phyloP scores from a whole-genome alignment of 345 rosid species.

The Brassica nigra region DNA sequence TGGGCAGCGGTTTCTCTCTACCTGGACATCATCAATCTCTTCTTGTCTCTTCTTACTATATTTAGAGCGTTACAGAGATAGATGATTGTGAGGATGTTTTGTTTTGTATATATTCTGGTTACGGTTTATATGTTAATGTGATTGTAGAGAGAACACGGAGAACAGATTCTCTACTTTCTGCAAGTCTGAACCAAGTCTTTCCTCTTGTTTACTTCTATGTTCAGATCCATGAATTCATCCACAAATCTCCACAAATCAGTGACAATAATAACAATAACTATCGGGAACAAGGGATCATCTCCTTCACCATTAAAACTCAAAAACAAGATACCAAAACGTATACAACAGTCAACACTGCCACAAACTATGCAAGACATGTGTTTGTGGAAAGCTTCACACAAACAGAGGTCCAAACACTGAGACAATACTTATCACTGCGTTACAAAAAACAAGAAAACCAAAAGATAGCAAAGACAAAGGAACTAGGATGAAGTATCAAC shows the following conservation, averaged over 20 bases:
- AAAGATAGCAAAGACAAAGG: slow-evolving; percentile 23
- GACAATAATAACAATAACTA: slow-evolving; percentile 42
- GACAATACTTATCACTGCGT: slow-evolving; percentile 8
- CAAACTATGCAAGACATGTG: slow-evolving; percentile 20
- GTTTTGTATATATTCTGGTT: neutral
- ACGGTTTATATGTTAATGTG: slow-evolving; percentile 18
- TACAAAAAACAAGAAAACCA: slow-evolving; percentile 10
- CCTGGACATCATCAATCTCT: slow-evolving; percentile 73
- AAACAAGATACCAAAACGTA: slow-evolving; percentile 22
- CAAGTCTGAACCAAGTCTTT: neutral
- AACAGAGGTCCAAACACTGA: slow-evolving; percentile 7
- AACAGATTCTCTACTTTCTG: neutral
- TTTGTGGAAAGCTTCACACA: slow-evolving; percentile 18
- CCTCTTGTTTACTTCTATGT: slow-evolving; percentile 31
- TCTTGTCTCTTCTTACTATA: slow-evolving; percentile 60
- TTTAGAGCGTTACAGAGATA: slow-evolving; percentile 64
- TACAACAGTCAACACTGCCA: slow-evolving; percentile 30
- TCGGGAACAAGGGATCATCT: slow-evolving; percentile 25
- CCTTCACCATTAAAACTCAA: slow-evolving; percentile 25
- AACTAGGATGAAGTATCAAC: slow-evolving; percentile 28
- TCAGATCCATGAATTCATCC: slow-evolving; percentile 52
- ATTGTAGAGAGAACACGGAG: slow-evolving; percentile 5
- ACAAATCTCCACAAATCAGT: slow-evolving; percentile 48
- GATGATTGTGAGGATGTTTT: neutral
- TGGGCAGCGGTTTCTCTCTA: slow-evolving; percentile 82